Evolutionary conservation across 805 yeast species (phyloP).

Genomic region (Pichia occidentalis): DNA sequence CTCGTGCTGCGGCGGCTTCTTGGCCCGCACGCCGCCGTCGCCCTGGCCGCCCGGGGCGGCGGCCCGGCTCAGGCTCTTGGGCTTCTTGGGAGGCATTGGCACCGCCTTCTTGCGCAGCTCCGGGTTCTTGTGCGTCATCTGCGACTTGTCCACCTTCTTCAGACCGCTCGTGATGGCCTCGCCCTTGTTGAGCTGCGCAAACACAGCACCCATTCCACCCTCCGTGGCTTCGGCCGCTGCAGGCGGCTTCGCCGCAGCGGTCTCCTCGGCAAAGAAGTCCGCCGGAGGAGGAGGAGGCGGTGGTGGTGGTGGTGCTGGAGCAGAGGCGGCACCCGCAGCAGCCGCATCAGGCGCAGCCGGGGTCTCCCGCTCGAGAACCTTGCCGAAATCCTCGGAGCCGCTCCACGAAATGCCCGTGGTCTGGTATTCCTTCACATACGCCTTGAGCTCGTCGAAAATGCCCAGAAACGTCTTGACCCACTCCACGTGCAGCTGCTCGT

Average conservation of each 20-base stretch:
- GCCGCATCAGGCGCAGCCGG: conserved; percentile 20
- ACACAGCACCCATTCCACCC: conserved; percentile 77
- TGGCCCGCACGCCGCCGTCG: conserved; percentile 10
- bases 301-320: conserved; percentile 35
- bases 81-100: conserved; percentile 83
- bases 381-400: conserved; percentile 53
- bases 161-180: conserved; percentile 75
- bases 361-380: conserved; percentile 31
- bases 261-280: conserved; percentile 44
- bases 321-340: conserved; percentile 23
- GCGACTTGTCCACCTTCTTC: conserved; percentile 86
- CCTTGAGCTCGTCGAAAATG: conserved; percentile 63
- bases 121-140: conserved; percentile 93
- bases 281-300: conserved; percentile 91
- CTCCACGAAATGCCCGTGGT: conserved; percentile 84
- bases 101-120: conserved; percentile 56
- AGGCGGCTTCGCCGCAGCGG: no score
- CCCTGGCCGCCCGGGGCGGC: neutral
- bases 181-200: conserved; percentile 86
- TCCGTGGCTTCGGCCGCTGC: conserved; percentile 20
- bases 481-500: conserved; percentile 33
- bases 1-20: conserved; percentile 55
- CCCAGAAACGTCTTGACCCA: conserved; percentile 71
- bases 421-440: conserved; percentile 70
- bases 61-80: conserved; percentile 53